Conservation (phyloP, 2,329 filamentous ascomycete genomes). For the Bimuria novae-zelandiae region DNA sequence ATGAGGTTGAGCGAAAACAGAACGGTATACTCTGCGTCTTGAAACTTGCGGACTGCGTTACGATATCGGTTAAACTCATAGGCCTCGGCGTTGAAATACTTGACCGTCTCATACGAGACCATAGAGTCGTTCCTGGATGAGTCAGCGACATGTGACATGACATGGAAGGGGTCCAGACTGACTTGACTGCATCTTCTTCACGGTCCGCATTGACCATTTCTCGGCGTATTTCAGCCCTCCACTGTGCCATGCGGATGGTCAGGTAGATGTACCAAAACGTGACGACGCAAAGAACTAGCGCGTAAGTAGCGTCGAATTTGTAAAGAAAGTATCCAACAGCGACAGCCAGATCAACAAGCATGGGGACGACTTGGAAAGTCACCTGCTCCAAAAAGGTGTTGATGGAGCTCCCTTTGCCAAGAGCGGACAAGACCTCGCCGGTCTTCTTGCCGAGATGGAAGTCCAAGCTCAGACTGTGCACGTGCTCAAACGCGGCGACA, state of each 20-base stretch:
- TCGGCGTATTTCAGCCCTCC: slow-evolving; percentile 85
- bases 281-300: slow-evolving; percentile 84
- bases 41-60: slow-evolving; percentile 60
- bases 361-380: slow-evolving; percentile 93
- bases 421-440: slow-evolving; percentile 89
- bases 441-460: slow-evolving; percentile 97
- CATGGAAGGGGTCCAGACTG: slow-evolving; percentile 33
- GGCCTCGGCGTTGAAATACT: slow-evolving; percentile 66
- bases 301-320: slow-evolving; percentile 85
- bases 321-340: slow-evolving; percentile 82
- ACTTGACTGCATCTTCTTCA: slow-evolving; percentile 95
- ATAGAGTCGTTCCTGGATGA: slow-evolving; percentile 81
- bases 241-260: slow-evolving; percentile 94
- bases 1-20: slow-evolving; percentile 61
- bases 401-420: slow-evolving; percentile 95
- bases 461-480: slow-evolving; percentile 91
- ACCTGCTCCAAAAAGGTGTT: slow-evolving; percentile 96
- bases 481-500: slow-evolving; percentile 95
- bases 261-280: slow-evolving; percentile 97
- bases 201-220: slow-evolving; percentile 94
- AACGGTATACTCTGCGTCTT: slow-evolving; percentile 62
- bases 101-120: slow-evolving; percentile 88
- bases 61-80: slow-evolving; percentile 64
- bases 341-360: slow-evolving; percentile 86
- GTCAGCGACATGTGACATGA: slow-evolving; percentile 24